A percentile compares a stretch with the other conserved stretches of the same genome.
These are phyloP conservation scores for Plasmodium inui DNA, from an alignment of 169 alveolate species.

Conservation along the genomic window DNA sequence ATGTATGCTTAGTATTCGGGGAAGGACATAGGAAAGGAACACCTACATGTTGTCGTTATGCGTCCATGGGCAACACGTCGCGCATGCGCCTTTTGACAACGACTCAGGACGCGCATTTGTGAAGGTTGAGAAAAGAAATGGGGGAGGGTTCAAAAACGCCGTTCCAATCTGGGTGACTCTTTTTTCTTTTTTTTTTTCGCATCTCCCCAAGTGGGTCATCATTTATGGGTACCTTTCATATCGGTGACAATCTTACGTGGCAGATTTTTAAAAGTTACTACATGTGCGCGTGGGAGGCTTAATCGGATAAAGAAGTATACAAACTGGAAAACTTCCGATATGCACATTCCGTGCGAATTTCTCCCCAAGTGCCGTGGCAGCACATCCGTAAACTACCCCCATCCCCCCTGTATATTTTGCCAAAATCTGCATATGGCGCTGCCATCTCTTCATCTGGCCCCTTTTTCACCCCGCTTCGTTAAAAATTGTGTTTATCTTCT, in stretches of 20 bases:
- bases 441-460: background rate
- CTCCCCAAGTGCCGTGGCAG: background rate
- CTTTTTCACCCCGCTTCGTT: background rate
- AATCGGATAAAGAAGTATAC: background rate
- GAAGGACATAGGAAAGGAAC: background rate
- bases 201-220: background rate
- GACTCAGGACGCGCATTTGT: background rate
- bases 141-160: background rate
- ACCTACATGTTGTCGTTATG: background rate
- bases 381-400: background rate
- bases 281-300: background rate
- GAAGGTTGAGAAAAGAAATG: background rate
- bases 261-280: background rate
- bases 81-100: background rate
- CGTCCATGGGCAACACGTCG: background rate
- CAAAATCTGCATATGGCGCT: background rate
- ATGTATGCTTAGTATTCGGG: background rate
- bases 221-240: background rate
- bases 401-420: background rate
- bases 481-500: slow-evolving; percentile 42
- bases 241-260: background rate
- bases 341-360: background rate
- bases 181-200: no score
- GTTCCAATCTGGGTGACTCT: background rate
- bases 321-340: background rate